Percentiles rank a stretch among this genome's conserved stretches.
These are phyloP conservation scores for Geranomyces michiganensis DNA, from an alignment of 192 early-diverging fungal species.

Conservation along the genomic window DNA sequence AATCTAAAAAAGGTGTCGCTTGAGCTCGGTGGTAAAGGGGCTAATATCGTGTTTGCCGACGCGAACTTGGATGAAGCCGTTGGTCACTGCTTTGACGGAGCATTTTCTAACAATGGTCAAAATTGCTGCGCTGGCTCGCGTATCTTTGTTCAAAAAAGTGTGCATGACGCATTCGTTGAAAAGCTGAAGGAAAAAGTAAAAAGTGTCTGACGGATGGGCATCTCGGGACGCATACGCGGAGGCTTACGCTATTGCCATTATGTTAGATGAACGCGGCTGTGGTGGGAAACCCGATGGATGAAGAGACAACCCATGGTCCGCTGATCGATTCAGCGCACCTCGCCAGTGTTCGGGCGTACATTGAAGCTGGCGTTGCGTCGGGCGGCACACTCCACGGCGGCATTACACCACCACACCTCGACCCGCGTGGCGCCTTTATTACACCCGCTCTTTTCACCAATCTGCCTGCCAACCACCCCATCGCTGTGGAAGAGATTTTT, in stretches of 20 bases:
- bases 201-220: too few relatives aligned
- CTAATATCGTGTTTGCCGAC: slow-evolving; percentile 53
- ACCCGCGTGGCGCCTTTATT: slow-evolving; percentile 69
- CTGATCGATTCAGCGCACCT: slow-evolving; percentile 60
- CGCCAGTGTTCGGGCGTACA: slow-evolving; percentile 54
- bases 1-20: slow-evolving; percentile 52
- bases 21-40: slow-evolving; percentile 57
- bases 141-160: slow-evolving; percentile 55
- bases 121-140: slow-evolving; percentile 55
- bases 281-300: slow-evolving; percentile 50
- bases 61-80: slow-evolving; percentile 53
- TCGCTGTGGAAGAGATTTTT: slow-evolving; percentile 87
- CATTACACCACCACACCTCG: slow-evolving; percentile 4
- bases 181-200: slow-evolving; percentile 33
- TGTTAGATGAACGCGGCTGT: slow-evolving; percentile 25
- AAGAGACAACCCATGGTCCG: slow-evolving; percentile 47
- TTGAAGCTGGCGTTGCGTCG: slow-evolving; percentile 64
- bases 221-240: neutral
- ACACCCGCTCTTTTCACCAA: slow-evolving; percentile 77
- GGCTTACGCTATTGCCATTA: neutral
- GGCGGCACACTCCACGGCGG: slow-evolving; percentile 66
- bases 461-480: slow-evolving; percentile 67
- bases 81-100: slow-evolving; percentile 34
- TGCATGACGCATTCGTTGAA: slow-evolving; percentile 49
- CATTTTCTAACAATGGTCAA: slow-evolving; percentile 54